Percentiles rank a stretch among this genome's conserved stretches.
Conservation (phyloP, 23 red algal genomes). For the Gracilariopsis chorda region DNA sequence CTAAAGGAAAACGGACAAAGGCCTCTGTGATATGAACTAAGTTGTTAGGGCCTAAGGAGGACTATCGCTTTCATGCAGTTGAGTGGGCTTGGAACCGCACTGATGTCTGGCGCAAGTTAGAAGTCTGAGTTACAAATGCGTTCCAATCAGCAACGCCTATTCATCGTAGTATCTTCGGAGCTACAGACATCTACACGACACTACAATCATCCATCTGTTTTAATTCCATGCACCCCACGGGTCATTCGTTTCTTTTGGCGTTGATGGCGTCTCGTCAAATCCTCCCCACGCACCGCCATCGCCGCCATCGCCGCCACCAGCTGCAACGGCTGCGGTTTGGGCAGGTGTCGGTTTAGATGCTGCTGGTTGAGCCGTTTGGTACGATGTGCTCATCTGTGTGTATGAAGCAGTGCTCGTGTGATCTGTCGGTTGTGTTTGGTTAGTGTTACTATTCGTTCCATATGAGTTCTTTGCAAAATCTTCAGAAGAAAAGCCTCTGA, state of each 20-base stretch:
- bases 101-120: too few species aligned
- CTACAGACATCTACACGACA: too few species aligned
- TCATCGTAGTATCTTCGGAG: too few species aligned
- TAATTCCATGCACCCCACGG: slow-evolving; percentile 70
- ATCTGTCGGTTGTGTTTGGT: neutral
- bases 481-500: slow-evolving; percentile 61
- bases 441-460: slow-evolving; percentile 20
- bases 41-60: too few species aligned
- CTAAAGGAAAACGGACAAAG: too few species aligned
- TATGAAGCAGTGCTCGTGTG: neutral
- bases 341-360: neutral
- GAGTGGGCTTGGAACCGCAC: too few species aligned
- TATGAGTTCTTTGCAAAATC: slow-evolving; percentile 49
- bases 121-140: too few species aligned
- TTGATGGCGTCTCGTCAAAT: slow-evolving; percentile 38
- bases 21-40: too few species aligned
- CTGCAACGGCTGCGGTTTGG: neutral
- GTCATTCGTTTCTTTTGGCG: slow-evolving; percentile 44
- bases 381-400: neutral
- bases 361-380: neutral
- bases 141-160: too few species aligned
- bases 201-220: too few species aligned
- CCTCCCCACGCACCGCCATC: slow-evolving; percentile 43
- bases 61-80: too few species aligned
- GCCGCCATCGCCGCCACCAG: neutral